Evolutionary conservation across 2,329 filamentous ascomycete genomes (phyloP).

Genomic region (Aspergillus tubingensis): DNA sequence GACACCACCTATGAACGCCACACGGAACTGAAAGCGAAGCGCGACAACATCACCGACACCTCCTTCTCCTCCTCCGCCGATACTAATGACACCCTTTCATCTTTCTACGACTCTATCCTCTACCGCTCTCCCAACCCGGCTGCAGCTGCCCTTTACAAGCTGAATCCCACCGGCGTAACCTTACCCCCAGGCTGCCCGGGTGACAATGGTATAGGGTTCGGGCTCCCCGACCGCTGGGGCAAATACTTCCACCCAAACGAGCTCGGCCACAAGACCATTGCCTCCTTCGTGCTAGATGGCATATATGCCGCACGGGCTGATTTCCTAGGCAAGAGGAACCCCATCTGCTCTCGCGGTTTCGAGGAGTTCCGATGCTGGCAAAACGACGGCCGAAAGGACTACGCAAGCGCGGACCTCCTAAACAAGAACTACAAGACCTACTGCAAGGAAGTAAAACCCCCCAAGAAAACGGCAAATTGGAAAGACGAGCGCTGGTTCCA

Average conservation of each 20-base stretch:
- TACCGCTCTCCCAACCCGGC: neutral
- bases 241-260: constrained; percentile 39
- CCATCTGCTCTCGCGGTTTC: neutral
- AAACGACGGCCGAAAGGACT: neutral
- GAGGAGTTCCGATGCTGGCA: constrained; percentile 11
- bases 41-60: neutral
- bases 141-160: neutral
- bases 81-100: neutral
- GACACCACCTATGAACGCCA: constrained; percentile 4
- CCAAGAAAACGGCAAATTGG: neutral
- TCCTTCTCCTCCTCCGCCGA: neutral
- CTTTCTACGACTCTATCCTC: neutral
- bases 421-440: constrained; percentile 1
- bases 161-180: neutral
- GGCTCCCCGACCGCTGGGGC: constrained; percentile 34
- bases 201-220: constrained; percentile 6
- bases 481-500: constrained; percentile 1
- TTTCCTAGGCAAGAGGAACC: neutral
- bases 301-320: constrained; percentile 3
- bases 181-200: constrained; percentile 1
- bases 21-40: neutral
- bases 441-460: neutral
- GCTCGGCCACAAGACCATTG: constrained; percentile 20
- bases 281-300: constrained; percentile 12
- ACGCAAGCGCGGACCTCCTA: neutral